Base-by-base conservation (phyloP, 2,329 filamentous ascomycete genomes). In the Neonectria punicea region DNA sequence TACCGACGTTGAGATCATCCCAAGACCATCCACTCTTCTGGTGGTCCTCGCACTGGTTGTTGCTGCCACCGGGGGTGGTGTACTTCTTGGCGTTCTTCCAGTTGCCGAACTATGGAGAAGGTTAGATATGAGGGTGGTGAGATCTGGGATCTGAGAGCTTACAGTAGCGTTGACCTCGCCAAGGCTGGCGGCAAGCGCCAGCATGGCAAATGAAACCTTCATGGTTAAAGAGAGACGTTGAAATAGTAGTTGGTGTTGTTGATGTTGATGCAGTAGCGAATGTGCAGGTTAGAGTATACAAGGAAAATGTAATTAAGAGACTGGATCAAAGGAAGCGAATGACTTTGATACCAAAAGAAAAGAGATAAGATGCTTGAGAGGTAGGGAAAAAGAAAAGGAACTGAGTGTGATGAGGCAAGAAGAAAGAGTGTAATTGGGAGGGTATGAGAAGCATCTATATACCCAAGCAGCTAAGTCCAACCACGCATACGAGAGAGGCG, bases 1-100 rank as follows among this genome's bases (percentile, higher is more conserved):
- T 73, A 49, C 92, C 93, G 39, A 81, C 70, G 68, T 78, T 72
- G 25, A 97, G 85, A 69, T 87, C 86, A 28, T 80, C 79, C 87
- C 92, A 98, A 83, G 91, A 82, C 79, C 92, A 96, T 54, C 93
- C 94, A 22, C 75, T 70, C 68, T 86, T 80, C 82, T 97, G 92
- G 70, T 89, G 80, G n/a, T 86, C 78, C 63, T 86, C 89, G 81
- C 95, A 98, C 74, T 90, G 81, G 83, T 96, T 96, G 83, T 93
- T 83, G 75, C 86, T 89, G 85, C 92, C 93, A 64, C 82, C 81
- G 13, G 93, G 93, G 78, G 85, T 91, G 53, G 84, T 83, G 85
- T 89, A 97, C 65, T 84, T 77, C 59, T 77, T 72, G 55, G 82
- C 82, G 25, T 74, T 61, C 43, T 68, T 59, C 55, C 59, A 74